Evolutionary conservation across 495 filamentous ascomycete genomes (phyloP).

Genomic region (Xylaria longipes): DNA sequence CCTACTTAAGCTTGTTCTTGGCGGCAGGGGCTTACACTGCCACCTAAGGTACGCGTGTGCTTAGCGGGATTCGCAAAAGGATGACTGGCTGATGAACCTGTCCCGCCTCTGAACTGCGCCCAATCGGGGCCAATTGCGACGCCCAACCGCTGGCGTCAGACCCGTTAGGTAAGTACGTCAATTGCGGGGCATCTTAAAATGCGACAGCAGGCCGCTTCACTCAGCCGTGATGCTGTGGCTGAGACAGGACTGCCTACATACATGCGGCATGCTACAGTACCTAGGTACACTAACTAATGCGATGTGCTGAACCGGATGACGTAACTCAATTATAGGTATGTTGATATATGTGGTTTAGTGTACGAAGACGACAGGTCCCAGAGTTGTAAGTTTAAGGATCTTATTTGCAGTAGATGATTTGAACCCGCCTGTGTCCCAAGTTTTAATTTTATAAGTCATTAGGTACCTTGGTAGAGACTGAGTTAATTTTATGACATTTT

Average conservation of each 20-base stretch:
- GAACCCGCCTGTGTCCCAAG: not conserved
- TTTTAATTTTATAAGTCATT: not conserved
- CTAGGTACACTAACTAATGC: too few relatives aligned
- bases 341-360: too few relatives aligned
- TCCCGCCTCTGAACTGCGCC: not conserved
- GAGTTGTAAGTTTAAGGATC: too few relatives aligned
- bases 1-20: not conserved
- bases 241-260: not conserved
- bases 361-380: too few relatives aligned
- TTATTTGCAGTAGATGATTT: not conserved
- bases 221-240: slow-evolving; percentile 15
- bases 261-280: slow-evolving; percentile 7
- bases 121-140: not conserved
- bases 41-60: slow-evolving; percentile 2
- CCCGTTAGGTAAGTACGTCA: not conserved
- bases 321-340: too few relatives aligned
- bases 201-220: not conserved
- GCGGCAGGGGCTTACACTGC: slow-evolving; percentile 6
- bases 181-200: slow-evolving; percentile 1
- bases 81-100: not conserved
- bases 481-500: not conserved
- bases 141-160: not conserved
- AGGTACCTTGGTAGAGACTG: not conserved
- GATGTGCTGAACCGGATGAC: slow-evolving; percentile 1
- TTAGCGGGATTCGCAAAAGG: not conserved